Base-by-base conservation (phyloP, 1,139 yeast genomes). In the Yamadazyma sp. region DNA sequence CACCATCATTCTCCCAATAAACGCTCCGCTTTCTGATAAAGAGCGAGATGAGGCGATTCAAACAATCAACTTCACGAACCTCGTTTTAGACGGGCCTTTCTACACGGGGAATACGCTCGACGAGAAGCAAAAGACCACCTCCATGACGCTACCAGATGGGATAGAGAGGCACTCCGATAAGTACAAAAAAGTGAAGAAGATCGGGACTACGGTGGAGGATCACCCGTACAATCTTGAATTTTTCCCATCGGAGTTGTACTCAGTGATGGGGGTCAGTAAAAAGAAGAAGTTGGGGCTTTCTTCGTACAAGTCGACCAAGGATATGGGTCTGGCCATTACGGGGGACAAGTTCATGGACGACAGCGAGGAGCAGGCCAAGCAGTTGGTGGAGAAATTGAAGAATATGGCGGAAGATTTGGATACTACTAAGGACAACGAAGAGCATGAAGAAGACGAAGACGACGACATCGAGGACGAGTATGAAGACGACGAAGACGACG, bases 241-340 rank as follows among this genome's bases (percentile, higher is more conserved):
- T 46, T 87, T 91, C 60, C 98, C 98, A 1, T 73, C 69, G 18
- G 98, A 92, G 58, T 67, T 92, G 42, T 83, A 86, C 50, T 64
- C 75, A 18, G 87, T 83, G 24, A 81, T 85, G 85, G 92, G 91
- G 3, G 74, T 82, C 9, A 73, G 76, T 46, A 75, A 72, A 47
- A 71, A 72, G 53, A 75, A 75, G 55, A 77, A 78, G 50, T 58
- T 79, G n/a, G 59, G 83, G 39, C 55, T 81, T 36, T 72, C 82
- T 0, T 66, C 71, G 24, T 73, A 73, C 51, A 70, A 74, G 33
- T 61, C 65, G 12, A 68, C 72, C 33, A 76, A 76, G 31, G 79
- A 75, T 57, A 71, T 57, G 63, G 66, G 50, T 41, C 42, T 61
- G 28, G 40, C 44, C 11, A 11, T 44, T 12, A 37, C 35, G 7